Evolutionary conservation across 306 rosid species (phyloP), one percentile per base, ranked within the genome.

Genomic region (Prunus salicina): DNA sequence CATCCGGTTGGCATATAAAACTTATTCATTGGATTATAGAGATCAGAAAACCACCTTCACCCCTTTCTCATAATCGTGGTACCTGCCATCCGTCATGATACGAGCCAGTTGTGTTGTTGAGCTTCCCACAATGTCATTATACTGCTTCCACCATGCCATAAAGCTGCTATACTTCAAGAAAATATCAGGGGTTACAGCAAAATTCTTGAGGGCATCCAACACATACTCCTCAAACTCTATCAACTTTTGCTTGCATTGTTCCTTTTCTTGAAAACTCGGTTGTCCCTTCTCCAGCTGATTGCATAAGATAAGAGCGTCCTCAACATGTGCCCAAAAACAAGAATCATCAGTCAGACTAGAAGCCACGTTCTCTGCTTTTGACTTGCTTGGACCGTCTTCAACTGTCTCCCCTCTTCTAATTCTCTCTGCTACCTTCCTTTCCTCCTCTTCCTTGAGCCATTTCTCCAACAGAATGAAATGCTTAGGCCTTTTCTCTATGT

Each of bases 261-360:
- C 71, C 11, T 60, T 82, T 46, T 79, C 82, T 18, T 0, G 32
- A 20, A 0, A 57, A 61, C 75, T 65, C 5, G 38, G 30, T 8
- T 45, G 13, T 25, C 0, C 71, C 5, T 0, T 60, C 1, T 25
- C 66, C 81, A 89, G 25, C 53, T 6, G 1, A 4, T 74, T 10
- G 68, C 86, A 84, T 4, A 41, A 78, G 27, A 85, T 65, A 10
- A 53, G 73, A 60, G 93, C 92, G 64, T 89, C 92, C 80, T 93
- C 98, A 46, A 91, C 96, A 12, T 64, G 63, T 34, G 87, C 91
- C 96, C 96, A 89, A 66, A 93, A 93, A 80, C 93, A 88, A n/a
- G 97, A 89, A 83, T 89, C 97, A 34, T 83, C 43, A 2, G 90
- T 93, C 55, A 89, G 81, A 76, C 75, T 75, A 22, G 72, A 43